Evolutionary conservation across 2,329 filamentous ascomycete species (phyloP).

Genomic region (Aspergillus aculeatus): DNA sequence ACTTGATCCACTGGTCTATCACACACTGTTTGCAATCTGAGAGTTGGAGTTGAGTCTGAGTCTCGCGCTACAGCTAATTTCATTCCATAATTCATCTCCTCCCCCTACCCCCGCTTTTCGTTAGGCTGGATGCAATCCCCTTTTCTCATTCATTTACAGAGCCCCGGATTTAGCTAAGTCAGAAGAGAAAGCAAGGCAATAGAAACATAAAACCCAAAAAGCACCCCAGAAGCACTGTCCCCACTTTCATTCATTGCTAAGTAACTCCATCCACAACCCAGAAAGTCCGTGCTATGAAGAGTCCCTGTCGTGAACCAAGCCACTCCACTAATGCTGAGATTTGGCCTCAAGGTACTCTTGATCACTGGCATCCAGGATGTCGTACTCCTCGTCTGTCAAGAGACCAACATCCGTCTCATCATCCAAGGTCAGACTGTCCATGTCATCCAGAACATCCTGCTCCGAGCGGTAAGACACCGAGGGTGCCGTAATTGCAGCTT

Average conservation of each 20-base stretch:
- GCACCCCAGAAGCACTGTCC: not conserved
- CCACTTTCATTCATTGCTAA: constrained; percentile 7
- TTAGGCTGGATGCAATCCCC: not conserved
- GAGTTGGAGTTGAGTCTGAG: not conserved
- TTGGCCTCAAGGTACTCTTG: constrained; percentile 67
- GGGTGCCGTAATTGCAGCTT: constrained; percentile 42
- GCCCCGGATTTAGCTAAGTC: not conserved
- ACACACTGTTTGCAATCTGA: not conserved
- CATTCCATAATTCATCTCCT: not conserved
- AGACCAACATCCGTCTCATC: constrained; percentile 65
- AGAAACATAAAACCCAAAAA: not conserved
- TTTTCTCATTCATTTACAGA: not conserved
- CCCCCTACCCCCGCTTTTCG: not conserved
- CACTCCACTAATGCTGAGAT: constrained; percentile 23
- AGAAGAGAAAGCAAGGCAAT: not conserved
- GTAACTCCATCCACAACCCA: constrained; percentile 2
- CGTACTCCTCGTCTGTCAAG: constrained; percentile 96
- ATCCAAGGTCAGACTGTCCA: constrained; percentile 56
- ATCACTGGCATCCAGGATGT: constrained; percentile 92
- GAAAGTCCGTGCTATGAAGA: not conserved
- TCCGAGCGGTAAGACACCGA: constrained; percentile 50
- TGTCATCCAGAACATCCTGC: constrained; percentile 52
- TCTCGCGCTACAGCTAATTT: not conserved
- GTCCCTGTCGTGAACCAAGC: not conserved
- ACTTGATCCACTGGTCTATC: too few relatives aligned